Evolutionary conservation across 345 rosid species (phyloP), one percentile per base, ranked within the genome.

Genomic region (Lepidium africanum): DNA sequence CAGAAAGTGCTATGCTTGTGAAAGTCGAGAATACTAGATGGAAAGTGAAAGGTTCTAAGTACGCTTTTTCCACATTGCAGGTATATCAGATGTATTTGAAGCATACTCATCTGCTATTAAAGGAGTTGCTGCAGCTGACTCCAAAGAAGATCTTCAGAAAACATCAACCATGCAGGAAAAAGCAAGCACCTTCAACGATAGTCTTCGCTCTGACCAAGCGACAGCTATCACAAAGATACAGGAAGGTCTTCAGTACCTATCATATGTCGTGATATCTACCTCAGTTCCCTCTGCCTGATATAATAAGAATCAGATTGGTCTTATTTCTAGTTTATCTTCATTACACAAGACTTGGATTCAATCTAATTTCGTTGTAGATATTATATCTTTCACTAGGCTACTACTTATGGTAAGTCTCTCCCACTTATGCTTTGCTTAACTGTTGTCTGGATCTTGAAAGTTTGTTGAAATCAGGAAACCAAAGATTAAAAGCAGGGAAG

Each of bases 31-130:
- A 42, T 25, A 45, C 17, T 12, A 5, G 3, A 38, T 10, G 23
- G 38, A 38, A 23, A 48, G 40, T 59, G 19, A 57, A 16, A 25
- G 16, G 25, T 49, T 50, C 9, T 4, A 8, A 25, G 47, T 48
- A 48, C 35, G 33, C 1, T 30, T 32, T 58, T 49, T n/a, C 17
- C 7, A 5, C 14, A 36, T 33, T 66, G 50, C 84, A 91, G 99
- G 97, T 75, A 86, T 94, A 73, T 83, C 92, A 12, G 99, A 94
- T 74, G 95, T 94, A 7, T 84, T 86, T 15, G 97, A 86, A 80
- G 83, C 97, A 55, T 94, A 89, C 50, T 43, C 71, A 65, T 88
- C 84, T 27, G 96, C 95, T 57, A 73, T 84, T 14, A 85, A 87
- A 74, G 78, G 78, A 56, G 84, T 81, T 17, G 12, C 78, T 33